A percentile compares a stretch with the other conserved stretches of the same genome.
Conservation (phyloP, 805 yeast genomes). For the Monosporozyma solicola region DNA sequence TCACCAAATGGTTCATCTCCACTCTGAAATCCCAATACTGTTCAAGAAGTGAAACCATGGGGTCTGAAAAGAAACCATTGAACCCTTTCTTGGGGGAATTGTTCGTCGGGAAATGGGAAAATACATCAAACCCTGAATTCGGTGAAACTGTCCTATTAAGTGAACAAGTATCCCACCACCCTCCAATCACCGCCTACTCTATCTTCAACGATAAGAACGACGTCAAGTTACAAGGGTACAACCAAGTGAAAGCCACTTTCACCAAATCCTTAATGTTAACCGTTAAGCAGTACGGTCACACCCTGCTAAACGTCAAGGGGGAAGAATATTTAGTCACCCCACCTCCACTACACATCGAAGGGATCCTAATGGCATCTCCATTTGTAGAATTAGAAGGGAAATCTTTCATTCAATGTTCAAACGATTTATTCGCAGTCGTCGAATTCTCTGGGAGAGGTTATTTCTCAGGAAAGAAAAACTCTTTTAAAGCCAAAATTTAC, state of each 20-base stretch:
- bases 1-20: slow-evolving; percentile 83
- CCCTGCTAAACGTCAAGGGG: slow-evolving; percentile 54
- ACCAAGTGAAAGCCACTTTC: slow-evolving; percentile 78
- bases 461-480: slow-evolving; percentile 88
- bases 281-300: slow-evolving; percentile 91
- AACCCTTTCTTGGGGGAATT: slow-evolving; percentile 95
- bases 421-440: slow-evolving; percentile 63
- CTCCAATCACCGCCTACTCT: slow-evolving; percentile 92
- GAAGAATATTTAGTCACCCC: slow-evolving; percentile 76
- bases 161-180: slow-evolving; percentile 97
- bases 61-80: slow-evolving; percentile 94
- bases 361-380: slow-evolving; percentile 82
- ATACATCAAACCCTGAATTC: slow-evolving; percentile 38
- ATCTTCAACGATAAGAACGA: slow-evolving; percentile 64
- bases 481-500: slow-evolving; percentile 78
- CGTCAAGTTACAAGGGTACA: slow-evolving; percentile 75
- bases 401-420: slow-evolving; percentile 72
- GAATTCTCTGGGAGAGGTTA: slow-evolving; percentile 92
- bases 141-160: slow-evolving; percentile 76
- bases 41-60: slow-evolving; percentile 82
- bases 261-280: slow-evolving; percentile 64
- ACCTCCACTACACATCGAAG: slow-evolving; percentile 93
- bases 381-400: slow-evolving; percentile 90
- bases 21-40: slow-evolving; percentile 91
- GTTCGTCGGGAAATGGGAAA: slow-evolving; percentile 83